Evolutionary conservation across 2,329 filamentous ascomycete genomes (phyloP).

Genomic region (Penicillium sp.): DNA sequence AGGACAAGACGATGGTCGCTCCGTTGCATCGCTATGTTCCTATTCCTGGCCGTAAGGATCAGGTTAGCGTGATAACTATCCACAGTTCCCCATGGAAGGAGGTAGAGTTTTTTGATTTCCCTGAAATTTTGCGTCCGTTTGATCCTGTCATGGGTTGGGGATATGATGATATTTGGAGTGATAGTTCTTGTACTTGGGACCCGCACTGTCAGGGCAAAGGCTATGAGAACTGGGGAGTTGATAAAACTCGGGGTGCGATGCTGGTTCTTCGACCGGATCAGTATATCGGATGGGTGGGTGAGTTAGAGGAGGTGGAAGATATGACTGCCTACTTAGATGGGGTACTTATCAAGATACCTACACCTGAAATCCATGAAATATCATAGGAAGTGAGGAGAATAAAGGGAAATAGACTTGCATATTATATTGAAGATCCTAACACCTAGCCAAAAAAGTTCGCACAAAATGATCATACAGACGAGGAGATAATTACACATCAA

Average conservation of each 20-base stretch:
- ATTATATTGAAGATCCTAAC: no score
- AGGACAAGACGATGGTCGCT: constrained; percentile 14
- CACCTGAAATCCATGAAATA: background rate
- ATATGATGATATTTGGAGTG: constrained; percentile 62
- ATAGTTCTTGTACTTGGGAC: constrained; percentile 44
- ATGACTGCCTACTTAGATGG: constrained; percentile 29
- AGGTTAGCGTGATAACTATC: constrained; percentile 65
- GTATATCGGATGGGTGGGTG: constrained; percentile 35
- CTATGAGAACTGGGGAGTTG: constrained; percentile 32
- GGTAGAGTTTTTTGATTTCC: constrained; percentile 56
- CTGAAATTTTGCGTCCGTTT: constrained; percentile 54
- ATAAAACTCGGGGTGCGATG: constrained; percentile 26
- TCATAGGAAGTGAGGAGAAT: no score
- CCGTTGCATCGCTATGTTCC: constrained; percentile 52
- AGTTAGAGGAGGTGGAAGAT: constrained; percentile 27
- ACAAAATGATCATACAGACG: no score
- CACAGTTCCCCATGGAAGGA: constrained; percentile 59
- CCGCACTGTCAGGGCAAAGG: constrained; percentile 29
- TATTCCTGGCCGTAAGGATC: constrained; percentile 40
- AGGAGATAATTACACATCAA: no score
- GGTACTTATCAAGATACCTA: constrained; percentile 16
- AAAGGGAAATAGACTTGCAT: background rate
- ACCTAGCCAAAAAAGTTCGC: no score
- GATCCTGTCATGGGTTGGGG: constrained; percentile 56
- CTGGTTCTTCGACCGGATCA: constrained; percentile 32